phyloP scores from a whole-genome alignment of 2,329 filamentous ascomycete species.

The Neonectria magnoliae region DNA sequence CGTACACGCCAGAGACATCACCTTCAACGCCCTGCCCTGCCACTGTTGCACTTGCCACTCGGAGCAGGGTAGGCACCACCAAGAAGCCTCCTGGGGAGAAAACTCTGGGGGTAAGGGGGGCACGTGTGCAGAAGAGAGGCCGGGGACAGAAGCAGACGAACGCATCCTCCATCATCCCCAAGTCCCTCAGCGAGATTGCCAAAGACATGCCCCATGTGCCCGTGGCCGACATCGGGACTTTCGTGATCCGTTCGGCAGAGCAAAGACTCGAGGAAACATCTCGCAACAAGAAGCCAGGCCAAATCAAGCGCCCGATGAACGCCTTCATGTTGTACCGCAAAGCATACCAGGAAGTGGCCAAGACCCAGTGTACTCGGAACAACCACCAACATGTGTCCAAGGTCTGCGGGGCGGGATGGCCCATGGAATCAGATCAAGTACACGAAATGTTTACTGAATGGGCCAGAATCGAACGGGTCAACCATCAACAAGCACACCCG shows the following conservation, averaged over 20 bases:
- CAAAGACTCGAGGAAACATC: constrained; percentile 73
- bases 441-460: constrained; percentile 80
- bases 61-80: constrained; percentile 48
- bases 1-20: constrained; percentile 60
- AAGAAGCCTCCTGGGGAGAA: constrained; percentile 32
- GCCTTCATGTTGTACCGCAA: constrained; percentile 98
- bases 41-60: constrained; percentile 47
- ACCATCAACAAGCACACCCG: constrained; percentile 86
- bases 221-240: constrained; percentile 81
- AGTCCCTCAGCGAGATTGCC: constrained; percentile 77
- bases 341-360: constrained; percentile 87
- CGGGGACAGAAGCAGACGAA: constrained; percentile 48
- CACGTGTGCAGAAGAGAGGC: constrained; percentile 37
- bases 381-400: constrained; percentile 94
- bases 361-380: constrained; percentile 81
- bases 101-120: constrained; percentile 29
- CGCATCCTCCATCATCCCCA: constrained; percentile 62
- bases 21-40: constrained; percentile 51
- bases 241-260: constrained; percentile 77
- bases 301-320: constrained; percentile 94
- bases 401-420: constrained; percentile 89
- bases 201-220: constrained; percentile 68
- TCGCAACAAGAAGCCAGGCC: constrained; percentile 73
- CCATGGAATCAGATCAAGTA: constrained; percentile 77
- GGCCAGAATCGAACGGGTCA: constrained; percentile 82